Conservation (phyloP, 2,329 filamentous ascomycete species). For the Stachybotrys chlorohalonatus region DNA sequence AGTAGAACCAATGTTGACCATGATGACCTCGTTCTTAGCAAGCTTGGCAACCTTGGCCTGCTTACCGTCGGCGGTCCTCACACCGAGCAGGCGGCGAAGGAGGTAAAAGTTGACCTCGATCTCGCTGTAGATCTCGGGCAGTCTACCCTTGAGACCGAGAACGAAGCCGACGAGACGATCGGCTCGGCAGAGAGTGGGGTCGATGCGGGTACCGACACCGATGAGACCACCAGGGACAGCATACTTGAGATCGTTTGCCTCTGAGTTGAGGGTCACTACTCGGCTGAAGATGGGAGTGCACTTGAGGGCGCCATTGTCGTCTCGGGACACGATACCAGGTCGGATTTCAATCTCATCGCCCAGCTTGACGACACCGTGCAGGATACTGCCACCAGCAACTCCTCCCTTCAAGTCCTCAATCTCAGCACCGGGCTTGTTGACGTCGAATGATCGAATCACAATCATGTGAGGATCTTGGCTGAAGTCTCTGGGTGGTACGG, state of each 20-base stretch:
- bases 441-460: conserved; percentile 97
- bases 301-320: conserved; percentile 86
- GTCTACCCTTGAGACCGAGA: conserved; percentile 82
- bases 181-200: conserved; percentile 95
- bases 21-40: conserved; percentile 96
- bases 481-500: conserved; percentile 86
- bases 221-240: conserved; percentile 96
- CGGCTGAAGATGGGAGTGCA: conserved; percentile 96
- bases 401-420: conserved; percentile 98
- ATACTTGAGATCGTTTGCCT: conserved; percentile 97
- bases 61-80: conserved; percentile 96
- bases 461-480: conserved; percentile 94
- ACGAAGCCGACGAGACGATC: conserved; percentile 99
- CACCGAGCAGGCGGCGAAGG: conserved; percentile 85
- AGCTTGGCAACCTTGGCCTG: conserved; percentile 99
- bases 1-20: conserved; percentile 99
- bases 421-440: conserved; percentile 98
- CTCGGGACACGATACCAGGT: conserved; percentile 95
- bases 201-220: conserved; percentile 94
- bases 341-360: conserved; percentile 98
- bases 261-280: conserved; percentile 90
- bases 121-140: conserved; percentile 96
- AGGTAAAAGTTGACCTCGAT: conserved; percentile 99
- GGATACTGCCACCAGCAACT: conserved; percentile 93
- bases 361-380: conserved; percentile 93